Evolutionary conservation across 2,329 filamentous ascomycete genomes (phyloP).

Genomic region (Talaromyces atroroseus): DNA sequence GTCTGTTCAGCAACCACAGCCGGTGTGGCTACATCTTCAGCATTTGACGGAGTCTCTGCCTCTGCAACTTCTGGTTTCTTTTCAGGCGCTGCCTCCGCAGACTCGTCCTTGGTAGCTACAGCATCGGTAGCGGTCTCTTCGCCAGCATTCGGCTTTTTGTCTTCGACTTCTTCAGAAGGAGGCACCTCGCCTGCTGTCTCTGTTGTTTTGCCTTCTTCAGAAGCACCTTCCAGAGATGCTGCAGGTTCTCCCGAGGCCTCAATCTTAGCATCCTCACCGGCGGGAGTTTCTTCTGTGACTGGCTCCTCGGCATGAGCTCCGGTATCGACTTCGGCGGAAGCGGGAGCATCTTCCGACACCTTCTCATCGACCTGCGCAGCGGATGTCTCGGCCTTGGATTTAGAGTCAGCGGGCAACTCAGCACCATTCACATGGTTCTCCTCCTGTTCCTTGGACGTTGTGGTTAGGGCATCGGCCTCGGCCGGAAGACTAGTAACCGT

Average conservation of each 20-base stretch:
- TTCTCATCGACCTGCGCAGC: slow-evolving; percentile 8
- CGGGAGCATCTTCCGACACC: background rate
- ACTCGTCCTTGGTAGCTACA: background rate
- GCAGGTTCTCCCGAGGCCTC: background rate
- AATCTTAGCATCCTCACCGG: background rate
- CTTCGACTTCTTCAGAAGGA: background rate
- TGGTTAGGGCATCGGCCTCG: slow-evolving; percentile 5
- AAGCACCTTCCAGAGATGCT: background rate
- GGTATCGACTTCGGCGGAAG: background rate
- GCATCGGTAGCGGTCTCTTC: background rate
- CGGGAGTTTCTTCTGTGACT: slow-evolving; percentile 2
- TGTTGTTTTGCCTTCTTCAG: slow-evolving; percentile 3
- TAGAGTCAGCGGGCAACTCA: background rate
- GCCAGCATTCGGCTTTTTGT: background rate
- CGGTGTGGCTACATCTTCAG: slow-evolving; percentile 1
- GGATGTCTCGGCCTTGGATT: slow-evolving; percentile 7
- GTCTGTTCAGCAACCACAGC: slow-evolving; percentile 3
- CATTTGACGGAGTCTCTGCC: background rate
- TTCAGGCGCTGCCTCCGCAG: slow-evolving; percentile 2
- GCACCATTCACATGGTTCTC: slow-evolving; percentile 13
- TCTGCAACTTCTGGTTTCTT: background rate
- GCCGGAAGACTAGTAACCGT: slow-evolving; percentile 7
- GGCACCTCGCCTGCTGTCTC: slow-evolving; percentile 1
- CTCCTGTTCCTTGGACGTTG: slow-evolving; percentile 10
- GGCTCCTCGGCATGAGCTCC: background rate